Conservation (phyloP, 1,284 basidiomycete genomes). For the Gomphus bonarii region DNA sequence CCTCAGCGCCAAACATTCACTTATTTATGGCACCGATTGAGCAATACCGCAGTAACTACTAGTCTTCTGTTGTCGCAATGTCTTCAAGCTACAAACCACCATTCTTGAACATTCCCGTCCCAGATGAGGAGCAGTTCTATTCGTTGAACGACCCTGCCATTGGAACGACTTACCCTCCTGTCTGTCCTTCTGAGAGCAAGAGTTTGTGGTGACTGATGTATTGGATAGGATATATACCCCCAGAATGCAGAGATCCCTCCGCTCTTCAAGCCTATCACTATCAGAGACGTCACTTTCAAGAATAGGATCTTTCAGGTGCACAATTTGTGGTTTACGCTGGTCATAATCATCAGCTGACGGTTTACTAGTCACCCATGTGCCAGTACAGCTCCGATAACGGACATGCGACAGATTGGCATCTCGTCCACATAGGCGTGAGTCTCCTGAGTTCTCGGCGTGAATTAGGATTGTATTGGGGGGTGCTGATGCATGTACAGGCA, state of each 20-base stretch:
- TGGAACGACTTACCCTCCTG: conserved; percentile 36
- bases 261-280: conserved; percentile 53
- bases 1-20: background rate
- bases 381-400: conserved; percentile 57
- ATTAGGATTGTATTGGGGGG: conserved; percentile 39
- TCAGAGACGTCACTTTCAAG: conserved; percentile 36
- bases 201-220: background rate
- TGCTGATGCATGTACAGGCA: conserved; percentile 27
- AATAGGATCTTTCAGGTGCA: conserved; percentile 28
- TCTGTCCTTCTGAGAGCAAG: conserved; percentile 15
- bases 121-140: conserved; percentile 41
- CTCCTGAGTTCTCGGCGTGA: conserved; percentile 39
- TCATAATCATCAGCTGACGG: background rate
- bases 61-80: background rate
- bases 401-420: conserved; percentile 38
- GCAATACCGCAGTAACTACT: background rate
- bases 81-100: background rate
- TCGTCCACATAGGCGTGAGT: conserved; percentile 43
- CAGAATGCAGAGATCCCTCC: conserved; percentile 41
- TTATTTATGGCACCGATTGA: background rate
- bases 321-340: conserved; percentile 2
- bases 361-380: conserved; percentile 38
- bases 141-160: conserved; percentile 54
- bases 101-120: conserved; percentile 34
- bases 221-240: conserved; percentile 28